phyloP scores from a whole-genome alignment of 331 rosid species.

The Acacia concinna region DNA sequence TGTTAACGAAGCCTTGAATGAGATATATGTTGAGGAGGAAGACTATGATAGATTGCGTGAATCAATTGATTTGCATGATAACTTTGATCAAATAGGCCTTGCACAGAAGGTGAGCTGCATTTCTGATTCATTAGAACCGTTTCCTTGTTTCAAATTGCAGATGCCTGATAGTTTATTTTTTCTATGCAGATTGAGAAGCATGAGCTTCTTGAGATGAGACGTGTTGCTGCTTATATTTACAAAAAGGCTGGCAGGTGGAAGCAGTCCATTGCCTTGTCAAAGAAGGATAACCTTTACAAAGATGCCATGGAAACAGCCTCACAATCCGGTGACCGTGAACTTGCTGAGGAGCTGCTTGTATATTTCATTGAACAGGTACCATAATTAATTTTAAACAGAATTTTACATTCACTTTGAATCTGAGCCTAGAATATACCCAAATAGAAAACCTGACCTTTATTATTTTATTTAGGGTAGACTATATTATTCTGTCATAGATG shows the following conservation, averaged over 20 bases:
- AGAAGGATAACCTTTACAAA: constrained; percentile 93
- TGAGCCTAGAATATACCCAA: background rate
- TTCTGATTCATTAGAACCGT: constrained; percentile 24
- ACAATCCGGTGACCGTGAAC: constrained; percentile 95
- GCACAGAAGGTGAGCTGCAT: constrained; percentile 79
- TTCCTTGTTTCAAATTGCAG: constrained; percentile 24
- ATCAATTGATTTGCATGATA: constrained; percentile 95
- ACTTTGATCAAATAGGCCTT: constrained; percentile 96
- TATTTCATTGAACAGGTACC: constrained; percentile 94
- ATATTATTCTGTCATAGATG: background rate
- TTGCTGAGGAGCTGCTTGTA: constrained; percentile 94
- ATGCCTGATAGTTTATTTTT: constrained; percentile 36
- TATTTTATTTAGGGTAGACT: constrained; percentile 7
- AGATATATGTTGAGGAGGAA: constrained; percentile 96
- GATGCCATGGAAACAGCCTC: constrained; percentile 99
- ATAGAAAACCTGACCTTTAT: background rate
- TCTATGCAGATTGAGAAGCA: constrained; percentile 87
- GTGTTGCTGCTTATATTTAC: constrained; percentile 92
- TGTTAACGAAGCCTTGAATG: constrained; percentile 98
- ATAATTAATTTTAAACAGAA: background rate
- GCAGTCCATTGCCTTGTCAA: constrained; percentile 93
- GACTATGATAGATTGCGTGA: constrained; percentile 97
- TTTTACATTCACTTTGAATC: constrained; percentile 16
- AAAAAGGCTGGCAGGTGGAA: constrained; percentile 96
- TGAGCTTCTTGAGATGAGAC: constrained; percentile 92